These are phyloP conservation scores for Kernera saxatilis DNA, from an alignment of 345 rosid species.

Conservation along the genomic window DNA sequence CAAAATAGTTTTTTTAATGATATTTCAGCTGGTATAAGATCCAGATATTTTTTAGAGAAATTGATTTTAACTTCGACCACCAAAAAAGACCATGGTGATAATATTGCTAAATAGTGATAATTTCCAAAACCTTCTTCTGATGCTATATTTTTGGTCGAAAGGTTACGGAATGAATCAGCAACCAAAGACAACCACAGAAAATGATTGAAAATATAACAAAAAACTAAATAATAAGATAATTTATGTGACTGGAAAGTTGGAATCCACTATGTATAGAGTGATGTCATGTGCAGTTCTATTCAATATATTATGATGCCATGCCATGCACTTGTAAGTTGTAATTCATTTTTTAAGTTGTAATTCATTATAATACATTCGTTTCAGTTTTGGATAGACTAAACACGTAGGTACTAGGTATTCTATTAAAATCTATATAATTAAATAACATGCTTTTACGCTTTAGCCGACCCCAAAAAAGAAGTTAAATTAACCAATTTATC, in stretches of 20 bases:
- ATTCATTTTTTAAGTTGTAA: not conserved
- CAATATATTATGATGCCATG: not conserved
- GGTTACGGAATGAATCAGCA: slow-evolving; percentile 15
- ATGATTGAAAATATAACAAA: not conserved
- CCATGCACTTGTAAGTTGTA: not conserved
- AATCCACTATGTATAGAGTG: not conserved
- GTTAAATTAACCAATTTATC: not conserved
- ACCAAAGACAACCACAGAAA: not conserved
- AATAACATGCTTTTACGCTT: too few relatives aligned
- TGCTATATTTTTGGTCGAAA: slow-evolving; percentile 2
- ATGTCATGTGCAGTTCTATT: not conserved
- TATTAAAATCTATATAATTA: not conserved
- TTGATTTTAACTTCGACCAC: not conserved
- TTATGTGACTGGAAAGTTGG: not conserved
- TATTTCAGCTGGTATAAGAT: not conserved
- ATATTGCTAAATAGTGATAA: not conserved
- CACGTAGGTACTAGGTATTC: not conserved
- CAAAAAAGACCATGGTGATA: not conserved
- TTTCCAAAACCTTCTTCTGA: not conserved
- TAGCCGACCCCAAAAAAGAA: not conserved
- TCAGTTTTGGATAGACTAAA: slow-evolving; percentile 4
- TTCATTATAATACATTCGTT: not conserved
- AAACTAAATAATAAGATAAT: not conserved
- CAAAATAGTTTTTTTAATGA: not conserved
- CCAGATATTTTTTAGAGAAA: not conserved